These are phyloP conservation scores for Raphanus hybrid DNA, from an alignment of 441 rosid species.

Conservation along the genomic window DNA sequence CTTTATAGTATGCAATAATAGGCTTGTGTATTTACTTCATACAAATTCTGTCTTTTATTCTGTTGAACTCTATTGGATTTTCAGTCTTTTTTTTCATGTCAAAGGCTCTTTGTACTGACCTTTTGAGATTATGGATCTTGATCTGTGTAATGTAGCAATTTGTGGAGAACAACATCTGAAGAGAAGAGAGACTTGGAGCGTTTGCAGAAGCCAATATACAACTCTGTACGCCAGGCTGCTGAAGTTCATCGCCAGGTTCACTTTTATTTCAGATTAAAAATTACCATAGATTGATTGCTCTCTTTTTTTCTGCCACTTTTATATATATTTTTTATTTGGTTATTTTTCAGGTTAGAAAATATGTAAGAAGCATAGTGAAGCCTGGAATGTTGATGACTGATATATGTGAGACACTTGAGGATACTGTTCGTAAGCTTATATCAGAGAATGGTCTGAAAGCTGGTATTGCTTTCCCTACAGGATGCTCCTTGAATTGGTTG, in stretches of 20 bases:
- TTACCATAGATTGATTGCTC: too few species aligned
- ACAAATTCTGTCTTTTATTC: too few species aligned
- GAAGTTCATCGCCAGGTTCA: conserved; percentile 95
- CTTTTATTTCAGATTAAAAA: neutral
- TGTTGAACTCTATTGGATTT: too few species aligned
- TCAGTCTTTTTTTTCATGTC: too few species aligned
- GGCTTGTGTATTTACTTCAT: too few species aligned
- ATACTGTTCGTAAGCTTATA: conserved; percentile 87
- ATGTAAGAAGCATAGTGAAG: conserved; percentile 74
- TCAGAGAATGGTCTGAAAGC: conserved; percentile 93
- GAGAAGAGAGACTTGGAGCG: conserved; percentile 96
- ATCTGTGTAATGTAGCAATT: conserved; percentile 56
- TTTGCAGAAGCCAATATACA: conserved; percentile 78
- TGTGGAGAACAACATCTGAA: conserved; percentile 95
- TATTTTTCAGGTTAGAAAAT: conserved; percentile 74
- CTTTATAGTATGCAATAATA: too few species aligned
- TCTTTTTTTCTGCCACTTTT: too few species aligned
- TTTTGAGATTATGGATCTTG: conserved; percentile 73
- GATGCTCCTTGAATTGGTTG: conserved; percentile 95
- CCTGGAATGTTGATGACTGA: conserved; percentile 97
- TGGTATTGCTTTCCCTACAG: conserved; percentile 98
- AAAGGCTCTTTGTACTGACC: conserved; percentile 36
- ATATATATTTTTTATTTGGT: neutral
- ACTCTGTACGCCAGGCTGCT: conserved; percentile 95
- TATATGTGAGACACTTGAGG: conserved; percentile 91